A percentile compares a stretch with the other conserved stretches of the same genome.
Evolutionary conservation across 352 stramenopile genomes (phyloP).

Genomic region (Phytophthora pseudosyringae): DNA sequence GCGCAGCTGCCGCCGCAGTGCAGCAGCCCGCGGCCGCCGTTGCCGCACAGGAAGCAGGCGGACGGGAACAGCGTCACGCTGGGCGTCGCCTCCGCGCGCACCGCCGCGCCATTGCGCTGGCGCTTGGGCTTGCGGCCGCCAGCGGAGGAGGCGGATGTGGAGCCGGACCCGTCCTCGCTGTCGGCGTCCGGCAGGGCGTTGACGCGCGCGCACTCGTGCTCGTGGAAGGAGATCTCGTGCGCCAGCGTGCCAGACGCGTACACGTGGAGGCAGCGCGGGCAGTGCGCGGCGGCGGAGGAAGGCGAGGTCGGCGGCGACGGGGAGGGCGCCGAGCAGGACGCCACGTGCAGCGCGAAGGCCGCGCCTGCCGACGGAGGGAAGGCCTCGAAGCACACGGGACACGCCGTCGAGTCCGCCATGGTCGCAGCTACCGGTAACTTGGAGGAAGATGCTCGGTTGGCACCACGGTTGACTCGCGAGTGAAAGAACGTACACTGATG

Average conservation of each 20-base stretch:
- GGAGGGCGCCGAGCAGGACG: conserved; percentile 39
- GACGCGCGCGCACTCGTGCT: conserved; percentile 76
- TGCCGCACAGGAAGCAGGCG: conserved; percentile 64
- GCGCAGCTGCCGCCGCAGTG: conserved; percentile 64
- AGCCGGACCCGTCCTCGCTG: background rate
- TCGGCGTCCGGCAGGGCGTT: conserved; percentile 39
- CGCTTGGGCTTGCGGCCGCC: conserved; percentile 31
- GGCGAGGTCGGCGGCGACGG: conserved; percentile 21
- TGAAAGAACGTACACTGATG: too few species aligned
- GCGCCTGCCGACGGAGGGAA: conserved; percentile 32
- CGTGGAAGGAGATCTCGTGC: conserved; percentile 79
- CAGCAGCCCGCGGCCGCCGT: conserved; percentile 55
- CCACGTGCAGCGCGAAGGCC: conserved; percentile 67
- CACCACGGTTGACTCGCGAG: background rate
- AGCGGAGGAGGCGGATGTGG: background rate
- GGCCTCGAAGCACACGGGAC: conserved; percentile 55
- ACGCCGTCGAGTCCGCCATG: conserved; percentile 37
- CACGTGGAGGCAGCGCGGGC: conserved; percentile 67
- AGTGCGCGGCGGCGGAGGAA: conserved; percentile 36
- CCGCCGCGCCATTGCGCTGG: conserved; percentile 26
- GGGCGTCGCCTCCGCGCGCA: conserved; percentile 3
- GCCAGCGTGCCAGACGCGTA: conserved; percentile 51
- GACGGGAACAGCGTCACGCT: conserved; percentile 58
- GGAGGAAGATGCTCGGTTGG: conserved; percentile 1
- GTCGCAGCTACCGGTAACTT: background rate